Evolutionary conservation across 2,329 filamentous ascomycete species (phyloP), one percentile per base, ranked within the genome.

Genomic region (Colletotrichum orbiculare): DNA sequence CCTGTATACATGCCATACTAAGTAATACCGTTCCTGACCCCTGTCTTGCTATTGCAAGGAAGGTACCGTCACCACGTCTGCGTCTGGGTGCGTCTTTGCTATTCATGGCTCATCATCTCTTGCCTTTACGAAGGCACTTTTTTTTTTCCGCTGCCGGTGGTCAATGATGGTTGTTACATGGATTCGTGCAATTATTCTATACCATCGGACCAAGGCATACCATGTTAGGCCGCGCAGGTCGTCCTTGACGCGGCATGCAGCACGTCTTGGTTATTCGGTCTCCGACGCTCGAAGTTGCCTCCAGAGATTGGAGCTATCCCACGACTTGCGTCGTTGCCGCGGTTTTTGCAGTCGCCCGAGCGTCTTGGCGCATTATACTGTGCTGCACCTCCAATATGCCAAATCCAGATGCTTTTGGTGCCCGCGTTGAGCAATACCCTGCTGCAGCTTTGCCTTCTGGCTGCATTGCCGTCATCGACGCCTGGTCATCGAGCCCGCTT

Each of bases 341-440:
- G 42, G 42, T 2, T 15, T 43, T 43, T 13, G 15, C 15, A n/a
- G 15, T 15, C 13, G 13, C 42, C 15, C 42, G 12, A 43, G 9
- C 45, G 8, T n/a, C 35, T 34, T n/a, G 33, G 41, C 17, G 13
- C 53, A 60, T 25, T 43, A 53, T 35, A 39, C 39, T 43, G 10
- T 4, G n/a, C 42, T 37, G 9, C 52, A 13, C 42, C 17, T n/a
- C 15, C 12, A 11, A 41, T 50, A 33, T 55, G 39, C 62, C 45
- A 56, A 61, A 55, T 52, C 11, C 46, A 45, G 59, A 53, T 46
- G 57, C 62, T 65, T 43, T 48, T 13, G 50, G 61, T 61, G 61
- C 61, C 56, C 52, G 45, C 39, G 41, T 54, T 50, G 49, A 38
- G 49, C 37, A 33, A 37, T 38, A 47, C 46, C 56, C 34, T 61